phyloP scores from a whole-genome alignment of 495 filamentous ascomycete species.

The Hypoxylon rickii region DNA sequence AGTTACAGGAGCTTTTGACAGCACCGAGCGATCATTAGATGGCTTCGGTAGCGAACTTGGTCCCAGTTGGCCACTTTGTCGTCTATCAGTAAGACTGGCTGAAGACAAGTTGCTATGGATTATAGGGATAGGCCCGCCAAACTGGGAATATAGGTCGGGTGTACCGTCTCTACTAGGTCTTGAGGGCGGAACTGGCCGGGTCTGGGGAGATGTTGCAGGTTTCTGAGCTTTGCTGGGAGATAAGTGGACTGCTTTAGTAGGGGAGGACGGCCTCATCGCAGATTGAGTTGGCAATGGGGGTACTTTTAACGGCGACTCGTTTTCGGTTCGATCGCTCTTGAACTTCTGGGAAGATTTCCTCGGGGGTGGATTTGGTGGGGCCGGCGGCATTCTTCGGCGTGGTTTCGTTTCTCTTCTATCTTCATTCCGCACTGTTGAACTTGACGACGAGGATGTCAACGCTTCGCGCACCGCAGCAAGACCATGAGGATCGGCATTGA shows the following conservation, averaged over 20 bases:
- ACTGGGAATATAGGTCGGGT: constrained; percentile 62
- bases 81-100: constrained; percentile 50
- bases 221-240: constrained; percentile 28
- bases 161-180: constrained; percentile 85
- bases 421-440: constrained; percentile 58
- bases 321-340: constrained; percentile 44
- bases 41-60: constrained; percentile 39
- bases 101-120: constrained; percentile 76
- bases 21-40: constrained; percentile 18
- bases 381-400: constrained; percentile 50
- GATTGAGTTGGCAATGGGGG: constrained; percentile 38
- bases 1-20: constrained; percentile 38
- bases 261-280: constrained; percentile 39
- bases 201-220: constrained; percentile 38
- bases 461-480: constrained; percentile 69
- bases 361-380: constrained; percentile 64
- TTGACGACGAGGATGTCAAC: constrained; percentile 64
- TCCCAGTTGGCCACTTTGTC: constrained; percentile 45
- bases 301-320: constrained; percentile 36
- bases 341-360: constrained; percentile 67
- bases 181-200: constrained; percentile 49
- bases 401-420: constrained; percentile 51
- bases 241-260: constrained; percentile 31
- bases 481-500: constrained; percentile 55
- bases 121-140: constrained; percentile 65